Evolutionary conservation across 306 rosid species (phyloP), one percentile per base, ranked within the genome.

Genomic region (Castanospermum australe): DNA sequence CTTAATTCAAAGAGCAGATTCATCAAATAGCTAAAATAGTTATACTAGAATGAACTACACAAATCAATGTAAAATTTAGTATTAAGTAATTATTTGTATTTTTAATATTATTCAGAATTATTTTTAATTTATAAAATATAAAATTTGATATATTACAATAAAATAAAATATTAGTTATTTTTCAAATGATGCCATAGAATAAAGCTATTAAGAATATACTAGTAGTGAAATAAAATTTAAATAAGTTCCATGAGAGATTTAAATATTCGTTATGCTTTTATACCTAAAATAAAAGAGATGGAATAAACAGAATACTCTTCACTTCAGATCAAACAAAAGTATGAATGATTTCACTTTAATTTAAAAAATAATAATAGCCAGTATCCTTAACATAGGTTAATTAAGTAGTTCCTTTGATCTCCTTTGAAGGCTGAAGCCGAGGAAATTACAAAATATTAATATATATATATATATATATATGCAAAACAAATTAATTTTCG

Each of bases 271-370:
- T 2, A 59, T 15, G 32, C 14, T 75, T 35, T 30, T 1, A 22
- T 0, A 36, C 35, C 36, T 17, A 32, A 15, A 4, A 36, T 32
- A 48, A 63, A 9, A 48, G 13, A 5, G 6, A 48, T 0, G 61
- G 4, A 15, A 20, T 13, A 45, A 78, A 32, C 12, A 28, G 82
- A 57, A 78, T 77, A 77, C 68, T 78, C 50, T 68, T 13, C 32
- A 44, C 20, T 0, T 8, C 6, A 69, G 71, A 57, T 69, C 63
- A 69, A 70, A 59, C 6, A 12, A 79, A 69, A 42, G 9, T 39
- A 44, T 8, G 50, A 41, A 42, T 1, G 30, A 50, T 30, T 15
- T 54, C 22, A 38, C 6, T 25, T 24, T 25, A 2, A 13, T 47
- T 24, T 10, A 28, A 28, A 42, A 44, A 30, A 42, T 4, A 54